These are phyloP conservation scores for Marasmius sp. DNA, from an alignment of 1,284 basidiomycete genomes.

Conservation along the genomic window DNA sequence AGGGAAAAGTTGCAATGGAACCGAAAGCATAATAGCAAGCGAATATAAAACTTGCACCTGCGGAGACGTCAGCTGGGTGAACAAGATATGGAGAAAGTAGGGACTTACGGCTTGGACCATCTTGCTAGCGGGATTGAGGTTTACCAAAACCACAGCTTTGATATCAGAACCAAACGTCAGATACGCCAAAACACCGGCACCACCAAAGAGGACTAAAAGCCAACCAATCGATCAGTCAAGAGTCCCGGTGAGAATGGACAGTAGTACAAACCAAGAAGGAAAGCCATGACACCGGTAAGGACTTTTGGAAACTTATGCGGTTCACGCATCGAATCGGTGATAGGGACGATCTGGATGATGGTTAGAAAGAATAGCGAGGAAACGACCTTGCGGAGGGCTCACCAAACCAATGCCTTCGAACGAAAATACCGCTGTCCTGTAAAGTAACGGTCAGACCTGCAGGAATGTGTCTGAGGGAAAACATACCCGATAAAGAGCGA, in stretches of 20 bases:
- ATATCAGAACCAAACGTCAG: constrained; percentile 86
- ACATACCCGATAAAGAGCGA: constrained; percentile 88
- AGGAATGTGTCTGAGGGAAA: not conserved
- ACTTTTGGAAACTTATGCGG: constrained; percentile 91
- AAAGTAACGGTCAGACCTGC: constrained; percentile 9
- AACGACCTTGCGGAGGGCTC: constrained; percentile 25
- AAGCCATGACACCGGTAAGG: constrained; percentile 89
- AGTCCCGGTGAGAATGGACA: not conserved
- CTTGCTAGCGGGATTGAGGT: constrained; percentile 82
- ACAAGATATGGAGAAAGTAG: not conserved
- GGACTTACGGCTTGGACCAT: constrained; percentile 82
- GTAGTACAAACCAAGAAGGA: constrained; percentile 56
- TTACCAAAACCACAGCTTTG: constrained; percentile 94
- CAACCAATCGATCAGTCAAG: constrained; percentile 12
- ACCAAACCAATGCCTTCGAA: constrained; percentile 97
- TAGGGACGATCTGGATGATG: constrained; percentile 76
- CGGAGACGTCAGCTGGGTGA: not conserved
- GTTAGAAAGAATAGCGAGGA: not conserved
- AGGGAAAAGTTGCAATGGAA: constrained; percentile 96
- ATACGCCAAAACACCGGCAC: constrained; percentile 88
- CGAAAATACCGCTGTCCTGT: constrained; percentile 94
- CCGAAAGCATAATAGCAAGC: constrained; percentile 92
- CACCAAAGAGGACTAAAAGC: constrained; percentile 76
- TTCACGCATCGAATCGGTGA: constrained; percentile 95
- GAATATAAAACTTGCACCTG: constrained; percentile 85